Evolutionary conservation across 2,329 filamentous ascomycete genomes (phyloP), one percentile per base, ranked within the genome.

Genomic region (Sclerotinia nivalis): DNA sequence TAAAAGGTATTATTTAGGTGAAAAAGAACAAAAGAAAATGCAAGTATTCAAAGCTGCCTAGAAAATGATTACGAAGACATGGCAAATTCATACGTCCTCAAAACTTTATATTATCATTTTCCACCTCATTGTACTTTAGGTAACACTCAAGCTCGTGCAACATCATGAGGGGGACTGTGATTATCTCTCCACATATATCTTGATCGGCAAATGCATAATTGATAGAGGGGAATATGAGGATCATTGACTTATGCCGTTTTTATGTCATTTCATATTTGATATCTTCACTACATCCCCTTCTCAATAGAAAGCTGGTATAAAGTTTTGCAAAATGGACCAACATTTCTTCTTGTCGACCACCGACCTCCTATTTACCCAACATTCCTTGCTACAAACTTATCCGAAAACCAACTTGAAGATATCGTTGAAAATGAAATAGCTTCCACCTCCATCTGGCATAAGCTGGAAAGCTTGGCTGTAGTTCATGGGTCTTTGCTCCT

Each of bases 381-480:
- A 25, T 49, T 59, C 28, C n/a, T 64, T 34, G 56, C 54, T 47
- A 18, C 45, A 50, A 40, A 58, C n/a, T 73, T 66, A 77, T 72
- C 75, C 85, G 82, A 92, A 95, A 76, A 97, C 87, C 72, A 98
- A 88, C 83, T 92, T 92, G 89, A 98, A 98, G 80, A 98, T 83
- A 81, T 98, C 95, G 85, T 98, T 97, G 84, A 90, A 90, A 80
- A 98, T 91, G 81, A 88, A 97, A 85, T 91, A 97, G 82, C 86
- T 89, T 76, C 89, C 90, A 65, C 77, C 75, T 40, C 82, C 82
- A 69, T 93, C 91, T 72, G 88, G 89, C 74, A 88, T 82, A 73
- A 98, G 90, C 82, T 96, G 91, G 87, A 98, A 98, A 69, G 87
- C 83, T 84, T 98, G 94, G 69, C 90, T 90, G 83, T 94, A 99